phyloP scores from a whole-genome alignment of 2,329 filamentous ascomycete species.

The Fusarium pseudocircinatum region DNA sequence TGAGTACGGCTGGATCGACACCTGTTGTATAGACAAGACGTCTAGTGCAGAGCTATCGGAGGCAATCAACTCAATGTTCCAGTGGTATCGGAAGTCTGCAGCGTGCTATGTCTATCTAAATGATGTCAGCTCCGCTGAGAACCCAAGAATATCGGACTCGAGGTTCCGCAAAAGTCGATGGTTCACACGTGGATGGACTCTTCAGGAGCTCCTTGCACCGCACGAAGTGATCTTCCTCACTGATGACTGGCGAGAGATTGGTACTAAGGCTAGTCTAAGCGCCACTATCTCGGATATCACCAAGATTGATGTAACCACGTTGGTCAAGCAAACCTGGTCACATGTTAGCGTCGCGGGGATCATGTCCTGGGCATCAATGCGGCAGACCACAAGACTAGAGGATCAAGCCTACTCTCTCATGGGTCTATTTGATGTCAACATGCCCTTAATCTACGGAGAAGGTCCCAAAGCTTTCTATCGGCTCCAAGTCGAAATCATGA shows the following conservation, averaged over 20 bases:
- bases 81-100: conserved; percentile 1
- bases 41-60: conserved; percentile 15
- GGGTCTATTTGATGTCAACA: conserved; percentile 14
- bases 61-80: conserved; percentile 12
- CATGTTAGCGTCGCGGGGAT: conserved; percentile 14
- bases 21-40: conserved; percentile 19
- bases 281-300: neutral
- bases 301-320: conserved; percentile 1
- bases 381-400: conserved; percentile 5
- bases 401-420: conserved; percentile 20
- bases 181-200: conserved; percentile 12
- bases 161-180: conserved; percentile 6
- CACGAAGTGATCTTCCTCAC: conserved; percentile 16
- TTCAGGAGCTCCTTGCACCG: conserved; percentile 9
- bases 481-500: conserved; percentile 20
- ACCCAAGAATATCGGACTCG: neutral
- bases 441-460: conserved; percentile 17
- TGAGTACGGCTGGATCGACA: conserved; percentile 15
- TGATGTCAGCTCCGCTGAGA: neutral
- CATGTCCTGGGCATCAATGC: conserved; percentile 16
- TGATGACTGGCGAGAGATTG: neutral
- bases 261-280: neutral
- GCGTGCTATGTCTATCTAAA: conserved; percentile 9
- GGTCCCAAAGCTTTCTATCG: conserved; percentile 11
- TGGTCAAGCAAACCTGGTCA: conserved; percentile 2